These are phyloP conservation scores for Camptophora hylomeconis DNA, from an alignment of 2,329 filamentous ascomycete species.

Conservation along the genomic window DNA sequence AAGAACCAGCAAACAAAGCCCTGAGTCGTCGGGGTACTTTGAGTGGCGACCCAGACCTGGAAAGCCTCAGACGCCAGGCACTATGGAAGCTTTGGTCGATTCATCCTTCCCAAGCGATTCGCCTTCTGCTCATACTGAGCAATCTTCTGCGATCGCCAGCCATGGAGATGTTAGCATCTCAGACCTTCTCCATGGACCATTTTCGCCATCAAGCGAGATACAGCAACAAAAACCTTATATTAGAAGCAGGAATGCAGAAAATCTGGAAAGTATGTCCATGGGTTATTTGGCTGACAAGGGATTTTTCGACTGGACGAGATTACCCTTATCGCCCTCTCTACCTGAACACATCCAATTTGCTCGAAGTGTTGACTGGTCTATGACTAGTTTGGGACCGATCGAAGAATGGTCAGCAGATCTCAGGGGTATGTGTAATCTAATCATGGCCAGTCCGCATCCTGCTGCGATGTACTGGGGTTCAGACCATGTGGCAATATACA, in stretches of 20 bases:
- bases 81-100: conserved; percentile 1
- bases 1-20: conserved; percentile 4
- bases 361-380: conserved; percentile 58
- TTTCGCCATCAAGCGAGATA: conserved; percentile 20
- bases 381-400: conserved; percentile 62
- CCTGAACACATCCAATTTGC: conserved; percentile 62
- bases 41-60: conserved; percentile 1
- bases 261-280: conserved; percentile 1
- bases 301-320: conserved; percentile 71
- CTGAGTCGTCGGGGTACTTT: conserved; percentile 10
- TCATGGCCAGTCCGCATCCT: conserved; percentile 67
- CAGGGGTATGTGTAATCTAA: conserved; percentile 64
- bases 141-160: background rate
- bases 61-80: background rate
- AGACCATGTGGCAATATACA: conserved; percentile 57
- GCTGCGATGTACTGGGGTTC: conserved; percentile 69
- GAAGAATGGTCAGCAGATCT: conserved; percentile 60
- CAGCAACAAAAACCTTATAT: conserved; percentile 25
- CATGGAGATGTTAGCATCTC: conserved; percentile 4
- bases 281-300: conserved; percentile 25
- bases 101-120: background rate
- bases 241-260: conserved; percentile 13
- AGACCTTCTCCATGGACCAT: conserved; percentile 8
- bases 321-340: conserved; percentile 50
- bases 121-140: conserved; percentile 1